Evolutionary conservation across 2,329 filamentous ascomycete genomes (phyloP).

Genomic region (Cladosporium austrohemisphaericum): DNA sequence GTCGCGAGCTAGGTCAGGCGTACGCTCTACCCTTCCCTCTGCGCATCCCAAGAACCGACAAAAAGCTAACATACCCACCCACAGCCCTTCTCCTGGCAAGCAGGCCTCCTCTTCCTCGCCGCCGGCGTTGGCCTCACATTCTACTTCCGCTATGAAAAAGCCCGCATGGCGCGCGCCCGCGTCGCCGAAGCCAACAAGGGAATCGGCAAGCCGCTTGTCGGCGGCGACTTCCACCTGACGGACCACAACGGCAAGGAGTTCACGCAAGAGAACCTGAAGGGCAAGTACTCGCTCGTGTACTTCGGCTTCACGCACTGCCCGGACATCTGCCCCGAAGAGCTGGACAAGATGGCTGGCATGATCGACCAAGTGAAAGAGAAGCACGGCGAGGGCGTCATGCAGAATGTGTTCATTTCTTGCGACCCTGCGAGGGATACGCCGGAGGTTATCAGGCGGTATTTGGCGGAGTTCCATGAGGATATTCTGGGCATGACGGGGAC

Average conservation of each 20-base stretch:
- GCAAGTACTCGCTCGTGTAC: conserved; percentile 85
- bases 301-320: conserved; percentile 98
- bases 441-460: conserved; percentile 75
- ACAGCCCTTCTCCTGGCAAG: conserved; percentile 90
- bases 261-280: conserved; percentile 76
- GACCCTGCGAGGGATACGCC: conserved; percentile 90
- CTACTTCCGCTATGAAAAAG: conserved; percentile 94
- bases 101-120: conserved; percentile 77
- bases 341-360: conserved; percentile 98
- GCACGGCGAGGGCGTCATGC: conserved; percentile 50
- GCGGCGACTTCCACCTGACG: conserved; percentile 75
- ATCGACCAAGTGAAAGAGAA: conserved; percentile 63
- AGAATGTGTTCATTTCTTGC: conserved; percentile 90
- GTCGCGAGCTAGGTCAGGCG: conserved; percentile 42
- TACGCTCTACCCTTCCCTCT: conserved; percentile 29
- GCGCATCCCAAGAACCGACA: conserved; percentile 16
- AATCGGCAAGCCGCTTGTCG: conserved; percentile 87
- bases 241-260: conserved; percentile 79
- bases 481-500: conserved; percentile 88
- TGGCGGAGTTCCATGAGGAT: conserved; percentile 82
- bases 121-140: conserved; percentile 74
- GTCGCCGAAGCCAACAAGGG: conserved; percentile 91
- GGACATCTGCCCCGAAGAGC: conserved; percentile 97
- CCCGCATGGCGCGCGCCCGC: conserved; percentile 80
- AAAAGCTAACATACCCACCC: conserved; percentile 5